Base-by-base conservation (phyloP, 768 basidiomycete species). In the Trametes punicea region DNA sequence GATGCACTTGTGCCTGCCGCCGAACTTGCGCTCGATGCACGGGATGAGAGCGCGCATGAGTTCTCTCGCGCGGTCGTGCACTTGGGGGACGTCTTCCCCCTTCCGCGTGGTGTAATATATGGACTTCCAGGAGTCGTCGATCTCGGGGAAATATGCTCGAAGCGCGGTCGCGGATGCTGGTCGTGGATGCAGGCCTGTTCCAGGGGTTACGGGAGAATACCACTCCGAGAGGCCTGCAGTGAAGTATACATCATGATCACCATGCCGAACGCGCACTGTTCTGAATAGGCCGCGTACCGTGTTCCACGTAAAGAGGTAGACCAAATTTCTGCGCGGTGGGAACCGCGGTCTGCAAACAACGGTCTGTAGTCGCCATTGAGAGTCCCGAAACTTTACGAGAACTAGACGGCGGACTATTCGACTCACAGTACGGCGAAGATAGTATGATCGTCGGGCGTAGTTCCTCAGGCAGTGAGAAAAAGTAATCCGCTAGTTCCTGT, bases 351-450 rank as follows among this genome's bases (percentile, higher is more conserved):
- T 94, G 91, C 21, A 93, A 74, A 68, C 92, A 93, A n/a, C 92
- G 87, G 72, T 93, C 90, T 92, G 62, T 6, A 7, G 11, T 23
- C 18, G 27, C n/a, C n/a, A n/a, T n/a, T n/a, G n/a, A n/a, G n/a
- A 62, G 31, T 21, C 25, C 23, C n/a, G 16, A 16, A 27, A 34
- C 44, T 26, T 51, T 21, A 34, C 33, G n/a, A n/a, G n/a, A n/a
- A n/a, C n/a, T n/a, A n/a, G n/a, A 51, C 26, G 25, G 8, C 20
- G 16, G 23, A n/a, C 40, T 16, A 29, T 8, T 31, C 30, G 15
- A 65, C 73, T 69, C 53, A 90, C 90, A 93, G 66, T 88, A 92
- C 7, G 90, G 90, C 9, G 90, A 93, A 10, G 88, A 90, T 69
- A 90, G 87, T 54, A 93, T 88, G 5, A 81, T 85, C 2, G 86